These are phyloP conservation scores for Chlamydomonas incerta DNA, from an alignment of 139 green algal species.

Conservation along the genomic window DNA sequence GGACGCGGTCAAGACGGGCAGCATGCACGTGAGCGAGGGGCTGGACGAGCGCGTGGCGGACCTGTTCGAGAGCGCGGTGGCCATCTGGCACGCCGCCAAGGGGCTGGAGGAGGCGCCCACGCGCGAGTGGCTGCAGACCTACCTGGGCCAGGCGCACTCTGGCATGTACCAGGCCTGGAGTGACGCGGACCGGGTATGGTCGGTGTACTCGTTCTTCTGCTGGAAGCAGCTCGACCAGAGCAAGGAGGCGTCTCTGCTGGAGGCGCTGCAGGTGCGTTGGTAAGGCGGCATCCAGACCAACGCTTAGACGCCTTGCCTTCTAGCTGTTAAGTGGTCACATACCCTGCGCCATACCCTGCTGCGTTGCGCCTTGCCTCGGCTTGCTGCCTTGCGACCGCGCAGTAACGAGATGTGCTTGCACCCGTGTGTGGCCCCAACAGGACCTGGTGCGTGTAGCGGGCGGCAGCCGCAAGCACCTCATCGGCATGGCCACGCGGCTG, in stretches of 20 bases:
- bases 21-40: neutral
- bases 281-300: too few relatives aligned
- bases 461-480: neutral
- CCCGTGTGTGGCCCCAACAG: neutral
- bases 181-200: constrained; percentile 6
- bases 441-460: neutral
- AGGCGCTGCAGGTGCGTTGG: constrained; percentile 9
- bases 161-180: neutral
- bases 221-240: constrained; percentile 27
- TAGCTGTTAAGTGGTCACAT: too few relatives aligned
- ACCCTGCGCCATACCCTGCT: too few relatives aligned
- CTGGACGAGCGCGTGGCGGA: constrained; percentile 2
- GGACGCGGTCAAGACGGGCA: neutral
- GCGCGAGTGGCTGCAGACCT: neutral
- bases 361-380: too few relatives aligned
- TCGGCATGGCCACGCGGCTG: neutral
- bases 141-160: neutral
- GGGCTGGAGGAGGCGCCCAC: neutral
- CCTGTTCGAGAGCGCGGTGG: neutral
- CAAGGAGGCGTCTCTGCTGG: neutral
- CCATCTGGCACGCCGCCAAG: neutral
- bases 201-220: constrained; percentile 25
- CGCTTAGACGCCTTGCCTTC: too few relatives aligned
- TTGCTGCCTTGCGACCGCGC: too few relatives aligned
- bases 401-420: too few relatives aligned